These are phyloP conservation scores for Backusella circina DNA, from an alignment of 192 early-diverging fungal genomes.

Conservation along the genomic window DNA sequence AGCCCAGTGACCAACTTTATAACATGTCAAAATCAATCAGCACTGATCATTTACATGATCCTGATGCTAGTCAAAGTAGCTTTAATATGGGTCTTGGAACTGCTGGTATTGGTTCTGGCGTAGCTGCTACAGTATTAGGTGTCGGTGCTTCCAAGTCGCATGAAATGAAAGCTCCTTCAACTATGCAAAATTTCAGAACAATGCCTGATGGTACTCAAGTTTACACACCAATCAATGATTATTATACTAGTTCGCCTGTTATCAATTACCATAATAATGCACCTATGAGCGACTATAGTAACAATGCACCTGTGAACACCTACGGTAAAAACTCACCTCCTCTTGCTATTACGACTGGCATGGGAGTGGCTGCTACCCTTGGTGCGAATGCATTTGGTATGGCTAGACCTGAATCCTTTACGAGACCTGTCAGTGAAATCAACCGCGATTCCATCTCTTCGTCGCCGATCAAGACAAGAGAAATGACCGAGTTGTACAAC, in stretches of 20 bases:
- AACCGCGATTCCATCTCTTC: neutral
- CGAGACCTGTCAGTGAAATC: slow-evolving; percentile 9
- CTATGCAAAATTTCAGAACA: neutral
- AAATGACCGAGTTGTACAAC: neutral
- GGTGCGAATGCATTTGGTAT: neutral
- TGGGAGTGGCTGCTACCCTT: neutral
- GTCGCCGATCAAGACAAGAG: neutral
- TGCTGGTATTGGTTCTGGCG: neutral
- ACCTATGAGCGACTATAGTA: neutral
- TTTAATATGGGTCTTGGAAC: slow-evolving; percentile 6
- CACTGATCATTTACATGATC: neutral
- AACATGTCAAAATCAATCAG: slow-evolving; percentile 10
- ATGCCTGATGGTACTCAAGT: neutral
- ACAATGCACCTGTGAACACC: neutral
- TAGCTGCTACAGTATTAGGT: neutral
- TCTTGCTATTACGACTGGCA: neutral
- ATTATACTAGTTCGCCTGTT: neutral
- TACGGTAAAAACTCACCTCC: neutral
- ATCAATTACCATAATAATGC: neutral
- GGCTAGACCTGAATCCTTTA: neutral
- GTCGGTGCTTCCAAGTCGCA: neutral
- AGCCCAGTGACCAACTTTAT: neutral
- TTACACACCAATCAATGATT: neutral
- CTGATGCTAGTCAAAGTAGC: neutral
- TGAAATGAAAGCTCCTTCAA: neutral